Evolutionary conservation across 176 grass and related monocot genomes (phyloP).

Genomic region (Ananas comosus): DNA sequence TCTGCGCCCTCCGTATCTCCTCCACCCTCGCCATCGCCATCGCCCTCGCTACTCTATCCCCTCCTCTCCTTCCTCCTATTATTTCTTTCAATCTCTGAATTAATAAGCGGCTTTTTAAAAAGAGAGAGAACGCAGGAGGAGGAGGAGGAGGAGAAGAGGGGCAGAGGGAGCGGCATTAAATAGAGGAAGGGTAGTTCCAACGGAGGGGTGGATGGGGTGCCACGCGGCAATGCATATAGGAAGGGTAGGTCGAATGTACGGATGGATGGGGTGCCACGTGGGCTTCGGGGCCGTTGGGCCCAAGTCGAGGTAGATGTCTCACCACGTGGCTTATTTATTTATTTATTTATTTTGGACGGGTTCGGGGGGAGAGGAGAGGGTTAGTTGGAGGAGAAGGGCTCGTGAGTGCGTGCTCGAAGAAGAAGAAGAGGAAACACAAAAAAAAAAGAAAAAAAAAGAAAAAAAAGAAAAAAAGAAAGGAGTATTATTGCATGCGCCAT

Average conservation of each 20-base stretch:
- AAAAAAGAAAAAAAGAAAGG: too few relatives aligned
- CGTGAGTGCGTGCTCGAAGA: too few relatives aligned
- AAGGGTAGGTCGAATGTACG: slow-evolving; percentile 56
- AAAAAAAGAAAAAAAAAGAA: too few relatives aligned
- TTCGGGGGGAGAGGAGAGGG: neutral
- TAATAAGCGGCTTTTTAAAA: neutral
- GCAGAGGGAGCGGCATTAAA: neutral
- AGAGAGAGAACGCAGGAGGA: neutral
- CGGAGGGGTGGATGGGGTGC: slow-evolving; percentile 59
- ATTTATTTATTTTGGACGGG: neutral
- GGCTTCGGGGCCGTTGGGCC: neutral
- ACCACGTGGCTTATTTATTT: slow-evolving; percentile 9
- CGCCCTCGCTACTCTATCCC: neutral
- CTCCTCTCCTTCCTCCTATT: too few relatives aligned
- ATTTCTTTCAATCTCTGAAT: too few relatives aligned
- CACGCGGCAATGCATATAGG: too few relatives aligned
- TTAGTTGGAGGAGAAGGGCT: slow-evolving; percentile 13
- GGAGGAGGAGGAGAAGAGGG: neutral
- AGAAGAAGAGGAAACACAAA: too few relatives aligned
- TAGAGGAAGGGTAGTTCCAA: slow-evolving; percentile 27
- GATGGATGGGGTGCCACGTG: slow-evolving; percentile 57
- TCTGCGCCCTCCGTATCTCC: slow-evolving; percentile 66
- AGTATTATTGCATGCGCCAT: too few relatives aligned
- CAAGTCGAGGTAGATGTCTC: neutral
- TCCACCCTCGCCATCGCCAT: slow-evolving; percentile 38